Evolutionary conservation across 1,139 yeast species (phyloP), one percentile per base, ranked within the genome.

Genomic region (Candida pseudoviswanathii): DNA sequence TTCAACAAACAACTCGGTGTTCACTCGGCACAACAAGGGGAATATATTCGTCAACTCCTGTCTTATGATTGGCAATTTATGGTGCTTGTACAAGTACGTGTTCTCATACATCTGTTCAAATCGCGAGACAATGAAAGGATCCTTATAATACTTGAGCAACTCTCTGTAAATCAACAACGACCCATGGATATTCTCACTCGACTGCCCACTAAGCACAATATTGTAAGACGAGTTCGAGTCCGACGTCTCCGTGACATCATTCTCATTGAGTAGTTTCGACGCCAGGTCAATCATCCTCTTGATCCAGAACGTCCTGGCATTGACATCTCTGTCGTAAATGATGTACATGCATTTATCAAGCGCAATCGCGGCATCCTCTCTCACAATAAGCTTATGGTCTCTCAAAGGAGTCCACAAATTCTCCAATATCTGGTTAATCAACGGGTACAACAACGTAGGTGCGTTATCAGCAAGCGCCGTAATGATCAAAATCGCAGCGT

Each of bases 361-460:
- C 2, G 96, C 87, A 1, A 81, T 78, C 0, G 97, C 97, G 0
- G 97, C 87, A 63, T 94, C 98, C 45, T 78, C 78, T 56, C 99
- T 75, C 41, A 92, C 86, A 3, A 81, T 77, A 33, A 85, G 73
- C 58, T 89, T 90, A 24, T 84, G 78, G 62, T 94, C 98, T 54
- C 94, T 77, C 43, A 94, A 70, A 0, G 96, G 96, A 37, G 84
- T 77, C 97, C 98, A 92, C 22, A 94, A 81, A 57, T 87, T 85
- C 49, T 89, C 91, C 53, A 92, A 73, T 9, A 92, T 85, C 45
- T 87, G 88, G 52, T 86, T 84, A 27, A 90, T 86, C 64, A 88
- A 89, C 24, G 86, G 82, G 63, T 87, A 88, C 47, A 94, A 73
- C 46, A 91, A 73, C 9, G 96, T 89, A 1, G 98, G 97, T 3